Base-by-base conservation (phyloP, 495 filamentous ascomycete species). In the Stereocaulon alpinum region DNA sequence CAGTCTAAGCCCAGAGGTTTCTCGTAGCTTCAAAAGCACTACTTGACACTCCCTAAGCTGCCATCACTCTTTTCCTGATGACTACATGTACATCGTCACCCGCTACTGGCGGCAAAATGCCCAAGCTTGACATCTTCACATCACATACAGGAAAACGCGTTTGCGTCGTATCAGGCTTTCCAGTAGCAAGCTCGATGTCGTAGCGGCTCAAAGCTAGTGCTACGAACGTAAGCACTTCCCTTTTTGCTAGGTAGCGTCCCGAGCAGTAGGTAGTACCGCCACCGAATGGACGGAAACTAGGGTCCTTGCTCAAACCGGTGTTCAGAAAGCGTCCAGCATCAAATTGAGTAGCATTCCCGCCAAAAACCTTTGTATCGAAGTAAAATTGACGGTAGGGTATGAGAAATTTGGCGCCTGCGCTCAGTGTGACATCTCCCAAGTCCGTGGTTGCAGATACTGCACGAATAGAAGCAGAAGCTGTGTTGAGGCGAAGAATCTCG, bases 251-350 rank as follows among this genome's bases (percentile, higher is more conserved):
- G 57, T 71, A 72, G 7, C 75, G 66, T 1, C 76, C 76, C 1
- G 75, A 72, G 51, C 76, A 78, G 18, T 71, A 70, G 12, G 68
- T 68, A 10, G 55, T 55, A 4, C 73, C 74, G 6, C 73, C 75
- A 0, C 73, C 74, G 56, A 70, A 79, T 0, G 76, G 76, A 55
- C 59, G 40, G 42, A 59, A 70, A 30, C 52, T 61, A 6, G 61
- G 41, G 40, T 54, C 55, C 29, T 52, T 40, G 11, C 42, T 48
- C 4, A 69, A 40, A 20, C 54, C 43, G 30, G 57, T 59, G n/a
- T 64, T 27, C 9, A 71, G 27, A 53, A 71, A 71, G 14, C 68
- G 45, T 10, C 62, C 62, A 11, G 59, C 41, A 20, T 68, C 47
- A 37, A 70, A 68, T 14, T 53, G 14, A 14, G 54, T 24, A 9